These are phyloP conservation scores for Petunia axillaris DNA, from an alignment of 257 asterid genomes.

Conservation along the genomic window DNA sequence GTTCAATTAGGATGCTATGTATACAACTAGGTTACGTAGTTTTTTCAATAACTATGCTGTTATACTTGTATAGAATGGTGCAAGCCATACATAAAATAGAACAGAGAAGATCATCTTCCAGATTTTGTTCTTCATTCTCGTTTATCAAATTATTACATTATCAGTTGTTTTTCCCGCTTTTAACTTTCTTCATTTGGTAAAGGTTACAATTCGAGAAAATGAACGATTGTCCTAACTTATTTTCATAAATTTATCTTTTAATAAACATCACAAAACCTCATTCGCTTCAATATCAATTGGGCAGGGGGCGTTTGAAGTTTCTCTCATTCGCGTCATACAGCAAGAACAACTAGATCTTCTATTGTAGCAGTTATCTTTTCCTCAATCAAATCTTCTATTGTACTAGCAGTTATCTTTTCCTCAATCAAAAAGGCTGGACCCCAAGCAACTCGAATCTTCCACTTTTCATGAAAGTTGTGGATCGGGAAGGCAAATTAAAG, in stretches of 20 bases:
- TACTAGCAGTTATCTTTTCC: not conserved
- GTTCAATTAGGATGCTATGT: too few species aligned
- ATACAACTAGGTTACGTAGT: too few species aligned
- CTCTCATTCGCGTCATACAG: not conserved
- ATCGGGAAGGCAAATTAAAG: not conserved
- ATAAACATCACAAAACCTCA: not conserved
- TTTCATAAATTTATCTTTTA: not conserved
- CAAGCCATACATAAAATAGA: too few species aligned
- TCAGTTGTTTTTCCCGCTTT: not conserved
- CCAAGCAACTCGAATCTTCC: constrained; percentile 16
- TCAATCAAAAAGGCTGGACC: too few species aligned
- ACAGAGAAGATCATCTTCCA: too few species aligned
- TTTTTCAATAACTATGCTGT: too few species aligned
- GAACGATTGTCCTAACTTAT: constrained; percentile 3
- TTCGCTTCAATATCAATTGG: not conserved
- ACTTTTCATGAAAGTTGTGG: not conserved
- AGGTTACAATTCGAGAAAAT: constrained; percentile 1
- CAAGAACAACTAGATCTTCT: not conserved
- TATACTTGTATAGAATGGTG: too few species aligned
- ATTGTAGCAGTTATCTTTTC: not conserved
- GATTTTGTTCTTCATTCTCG: too few species aligned
- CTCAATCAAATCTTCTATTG: not conserved
- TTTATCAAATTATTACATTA: too few species aligned
- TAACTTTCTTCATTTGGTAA: constrained; percentile 14
- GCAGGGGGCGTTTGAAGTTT: not conserved